Evolutionary conservation across 116 monocot genomes (phyloP).

Genomic region (Thalassia testudinum): DNA sequence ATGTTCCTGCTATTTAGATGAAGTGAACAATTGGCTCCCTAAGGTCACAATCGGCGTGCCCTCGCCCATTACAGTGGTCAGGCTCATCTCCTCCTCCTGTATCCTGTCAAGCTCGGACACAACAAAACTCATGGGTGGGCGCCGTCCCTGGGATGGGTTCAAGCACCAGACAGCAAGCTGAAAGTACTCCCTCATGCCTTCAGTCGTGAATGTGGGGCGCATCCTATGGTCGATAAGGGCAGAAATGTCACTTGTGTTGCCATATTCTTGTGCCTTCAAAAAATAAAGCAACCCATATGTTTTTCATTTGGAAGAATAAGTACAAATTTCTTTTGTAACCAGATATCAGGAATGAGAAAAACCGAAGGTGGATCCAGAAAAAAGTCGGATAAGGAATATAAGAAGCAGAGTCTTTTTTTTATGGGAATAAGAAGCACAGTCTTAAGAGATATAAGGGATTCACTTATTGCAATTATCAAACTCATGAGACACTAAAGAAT

Average conservation of each 20-base stretch:
- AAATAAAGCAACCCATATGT: not conserved
- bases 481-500: no score
- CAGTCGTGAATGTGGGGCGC: constrained; percentile 49
- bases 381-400: no score
- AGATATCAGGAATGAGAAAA: no score
- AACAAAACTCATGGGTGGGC: constrained; percentile 52
- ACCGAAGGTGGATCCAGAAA: no score
- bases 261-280: constrained; percentile 43
- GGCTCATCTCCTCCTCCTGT: constrained; percentile 65
- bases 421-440: no score
- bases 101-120: constrained; percentile 59
- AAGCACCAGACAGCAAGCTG: constrained; percentile 45
- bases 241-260: constrained; percentile 25
- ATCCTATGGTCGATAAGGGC: constrained; percentile 44
- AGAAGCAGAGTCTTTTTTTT: no score
- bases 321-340: no score
- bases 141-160: constrained; percentile 20
- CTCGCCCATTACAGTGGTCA: constrained; percentile 80
- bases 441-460: no score
- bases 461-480: no score
- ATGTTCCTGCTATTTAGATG: constrained; percentile 2
- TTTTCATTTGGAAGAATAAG: no score
- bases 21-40: constrained; percentile 79
- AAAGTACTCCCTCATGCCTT: constrained; percentile 71
- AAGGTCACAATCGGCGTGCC: constrained; percentile 59